Evolutionary conservation across 2,329 filamentous ascomycete species (phyloP).

Genomic region (Fusarium sp.): DNA sequence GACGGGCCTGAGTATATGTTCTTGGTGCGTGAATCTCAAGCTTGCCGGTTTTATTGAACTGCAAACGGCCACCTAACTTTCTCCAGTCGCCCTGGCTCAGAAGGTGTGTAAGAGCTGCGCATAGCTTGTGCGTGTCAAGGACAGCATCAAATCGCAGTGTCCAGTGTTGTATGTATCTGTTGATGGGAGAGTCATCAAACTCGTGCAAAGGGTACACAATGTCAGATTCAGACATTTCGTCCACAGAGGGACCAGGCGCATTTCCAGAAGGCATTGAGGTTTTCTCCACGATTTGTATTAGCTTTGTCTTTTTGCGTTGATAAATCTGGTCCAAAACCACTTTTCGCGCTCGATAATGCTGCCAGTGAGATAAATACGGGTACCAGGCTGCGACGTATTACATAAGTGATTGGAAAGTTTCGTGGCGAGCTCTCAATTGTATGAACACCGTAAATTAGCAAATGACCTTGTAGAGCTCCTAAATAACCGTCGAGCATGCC

Average conservation of each 20-base stretch:
- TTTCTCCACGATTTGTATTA: neutral
- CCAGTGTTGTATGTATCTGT: conserved; percentile 13
- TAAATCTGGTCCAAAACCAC: no score
- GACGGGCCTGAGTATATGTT: neutral
- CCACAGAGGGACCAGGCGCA: neutral
- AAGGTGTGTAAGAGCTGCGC: neutral
- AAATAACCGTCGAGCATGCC: neutral
- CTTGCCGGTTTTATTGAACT: neutral
- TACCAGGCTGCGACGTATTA: neutral
- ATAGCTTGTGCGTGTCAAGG: neutral
- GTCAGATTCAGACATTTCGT: neutral
- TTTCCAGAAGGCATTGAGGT: neutral
- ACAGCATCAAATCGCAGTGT: neutral
- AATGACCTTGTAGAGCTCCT: neutral
- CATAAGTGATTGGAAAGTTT: neutral
- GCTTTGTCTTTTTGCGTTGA: neutral
- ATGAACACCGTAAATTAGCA: neutral
- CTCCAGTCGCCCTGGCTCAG: conserved; percentile 1
- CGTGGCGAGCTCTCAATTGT: neutral
- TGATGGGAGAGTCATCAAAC: conserved; percentile 5
- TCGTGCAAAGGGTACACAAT: conserved; percentile 3
- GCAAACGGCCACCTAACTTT: neutral
- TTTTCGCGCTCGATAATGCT: neutral
- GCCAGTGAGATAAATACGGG: no score
- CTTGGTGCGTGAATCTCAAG: conserved; percentile 5